Conservation (phyloP, 2,329 filamentous ascomycete genomes). For the Cordyceps javanica region DNA sequence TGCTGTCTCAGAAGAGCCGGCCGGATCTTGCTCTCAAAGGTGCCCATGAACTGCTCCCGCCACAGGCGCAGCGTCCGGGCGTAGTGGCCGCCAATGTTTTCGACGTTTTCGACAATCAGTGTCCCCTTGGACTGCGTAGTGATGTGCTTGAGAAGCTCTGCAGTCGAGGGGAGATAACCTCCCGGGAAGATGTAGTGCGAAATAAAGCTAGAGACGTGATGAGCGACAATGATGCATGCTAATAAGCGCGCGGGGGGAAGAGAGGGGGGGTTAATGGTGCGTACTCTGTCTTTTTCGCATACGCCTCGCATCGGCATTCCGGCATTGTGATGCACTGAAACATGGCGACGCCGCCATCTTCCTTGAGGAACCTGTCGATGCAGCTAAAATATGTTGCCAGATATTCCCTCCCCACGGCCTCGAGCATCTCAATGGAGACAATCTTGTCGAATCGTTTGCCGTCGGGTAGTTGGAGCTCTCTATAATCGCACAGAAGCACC, state of each 20-base stretch:
- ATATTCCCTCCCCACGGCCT: constrained; percentile 64
- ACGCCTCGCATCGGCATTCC: constrained; percentile 59
- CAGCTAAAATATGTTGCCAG: constrained; percentile 61
- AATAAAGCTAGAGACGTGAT: constrained; percentile 49
- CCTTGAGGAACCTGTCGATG: constrained; percentile 58
- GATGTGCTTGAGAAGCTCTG: constrained; percentile 53
- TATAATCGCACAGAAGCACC: constrained; percentile 65
- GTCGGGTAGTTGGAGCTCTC: constrained; percentile 42
- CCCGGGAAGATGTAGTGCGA: constrained; percentile 73
- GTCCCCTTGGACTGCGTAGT: constrained; percentile 52
- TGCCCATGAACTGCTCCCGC: constrained; percentile 58
- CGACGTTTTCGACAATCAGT: constrained; percentile 59
- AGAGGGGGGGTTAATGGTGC: too few relatives aligned
- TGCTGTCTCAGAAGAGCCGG: constrained; percentile 55
- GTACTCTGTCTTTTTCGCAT: constrained; percentile 59
- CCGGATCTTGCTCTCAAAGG: constrained; percentile 55
- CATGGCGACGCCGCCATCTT: constrained; percentile 58
- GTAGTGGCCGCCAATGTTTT: constrained; percentile 72
- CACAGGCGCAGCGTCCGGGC: constrained; percentile 62
- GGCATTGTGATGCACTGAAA: constrained; percentile 78
- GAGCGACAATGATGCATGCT: neutral
- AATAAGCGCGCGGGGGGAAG: neutral
- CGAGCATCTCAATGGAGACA: constrained; percentile 72
- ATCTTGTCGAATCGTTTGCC: constrained; percentile 57
- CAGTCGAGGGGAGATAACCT: constrained; percentile 59